Evolutionary conservation across 2,329 filamentous ascomycete genomes (phyloP).

Genomic region (Botrytis fabae): DNA sequence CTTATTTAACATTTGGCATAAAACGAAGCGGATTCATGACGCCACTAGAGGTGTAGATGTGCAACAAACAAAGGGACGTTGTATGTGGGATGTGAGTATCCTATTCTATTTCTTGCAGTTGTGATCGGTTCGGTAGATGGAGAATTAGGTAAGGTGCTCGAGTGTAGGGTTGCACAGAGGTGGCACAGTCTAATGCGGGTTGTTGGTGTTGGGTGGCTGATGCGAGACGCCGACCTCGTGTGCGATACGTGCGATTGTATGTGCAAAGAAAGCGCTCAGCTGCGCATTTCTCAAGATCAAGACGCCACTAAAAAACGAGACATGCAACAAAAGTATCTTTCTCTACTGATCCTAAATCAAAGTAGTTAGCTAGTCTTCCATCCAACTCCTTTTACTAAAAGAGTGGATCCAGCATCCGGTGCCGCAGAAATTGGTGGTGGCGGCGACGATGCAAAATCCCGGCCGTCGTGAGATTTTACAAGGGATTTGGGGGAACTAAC

Average conservation of each 20-base stretch:
- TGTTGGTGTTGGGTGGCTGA: background rate
- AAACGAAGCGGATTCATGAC: background rate
- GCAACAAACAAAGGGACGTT: background rate
- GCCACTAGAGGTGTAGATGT: constrained; percentile 15
- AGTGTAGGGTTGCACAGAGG: background rate
- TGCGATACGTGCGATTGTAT: background rate
- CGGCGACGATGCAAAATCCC: constrained; percentile 1
- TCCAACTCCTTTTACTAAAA: background rate
- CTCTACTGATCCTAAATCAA: background rate
- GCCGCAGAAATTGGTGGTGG: background rate
- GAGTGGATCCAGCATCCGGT: background rate
- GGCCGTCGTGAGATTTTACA: background rate
- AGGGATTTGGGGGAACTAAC: background rate
- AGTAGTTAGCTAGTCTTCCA: background rate
- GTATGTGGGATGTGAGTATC: too few relatives aligned
- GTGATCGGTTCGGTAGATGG: background rate
- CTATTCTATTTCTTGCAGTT: background rate
- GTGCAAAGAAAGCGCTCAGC: background rate
- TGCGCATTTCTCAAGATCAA: background rate
- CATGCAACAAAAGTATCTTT: background rate
- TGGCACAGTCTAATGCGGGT: background rate
- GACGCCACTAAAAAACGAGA: background rate
- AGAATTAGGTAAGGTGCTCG: background rate
- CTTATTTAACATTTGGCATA: background rate
- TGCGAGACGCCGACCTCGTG: constrained; percentile 1